Base-by-base conservation (phyloP, 345 rosid species). In the Arabis hirsuta region DNA sequence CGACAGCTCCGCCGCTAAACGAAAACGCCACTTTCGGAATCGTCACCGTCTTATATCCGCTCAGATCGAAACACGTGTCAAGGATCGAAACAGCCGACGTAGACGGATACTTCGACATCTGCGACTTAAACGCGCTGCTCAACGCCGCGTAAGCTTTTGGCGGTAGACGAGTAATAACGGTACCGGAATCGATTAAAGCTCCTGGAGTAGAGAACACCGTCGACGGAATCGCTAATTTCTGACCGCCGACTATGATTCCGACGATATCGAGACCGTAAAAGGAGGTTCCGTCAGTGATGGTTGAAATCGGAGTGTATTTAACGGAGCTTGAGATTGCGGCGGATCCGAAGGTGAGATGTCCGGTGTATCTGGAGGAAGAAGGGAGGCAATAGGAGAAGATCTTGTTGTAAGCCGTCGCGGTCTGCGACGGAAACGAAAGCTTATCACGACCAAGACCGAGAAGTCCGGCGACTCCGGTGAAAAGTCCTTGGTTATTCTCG, bases 331-430 rank as follows among this genome's bases (percentile, higher is more conserved):
- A 82, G 31, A 65, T 29, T 61, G 71, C 61, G 36, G 85, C 78
- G 32, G 72, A 57, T 60, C 95, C 95, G 56, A 94, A 89, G 2
- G 84, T 81, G 74, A 94, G 88, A 82, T 83, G 86, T 1, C 98
- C 98, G 8, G 88, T 84, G 53, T 82, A 65, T 82, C 82, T 68
- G 2, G 90, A 0, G 22, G 95, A 76, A 4, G 98, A 86, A 0
- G 98, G 97, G 3, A 94, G 86, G 51, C 98, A 94, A 34, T 94
- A 91, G 34, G 98, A 91, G 82, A 94, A 94, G 54, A 86, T 22
- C 36, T 86, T 83, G 34, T 82, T 84, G 82, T 88, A 94, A 14
- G 80, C 81, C 1, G 50, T 4, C 2, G 87, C 83, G 0, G 92
- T 86, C 77, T 94, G 98, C 4, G 87, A 82, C 31, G 92, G 88